Evolutionary conservation across 1,284 basidiomycete species (phyloP).

Genomic region (Fomitopsis betulina): DNA sequence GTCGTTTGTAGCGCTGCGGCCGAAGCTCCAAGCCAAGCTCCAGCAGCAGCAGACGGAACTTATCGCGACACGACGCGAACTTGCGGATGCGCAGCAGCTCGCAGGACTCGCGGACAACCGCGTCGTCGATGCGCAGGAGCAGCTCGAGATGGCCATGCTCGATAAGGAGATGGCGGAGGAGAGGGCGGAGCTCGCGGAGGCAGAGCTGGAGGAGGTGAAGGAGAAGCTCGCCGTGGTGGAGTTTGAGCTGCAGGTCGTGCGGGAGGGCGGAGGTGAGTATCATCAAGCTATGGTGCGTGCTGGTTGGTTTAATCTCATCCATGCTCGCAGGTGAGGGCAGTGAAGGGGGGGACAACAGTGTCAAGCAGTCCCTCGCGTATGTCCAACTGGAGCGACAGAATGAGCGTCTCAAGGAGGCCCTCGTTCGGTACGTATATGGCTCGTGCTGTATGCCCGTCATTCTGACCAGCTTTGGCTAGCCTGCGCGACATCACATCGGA

Average conservation of each 20-base stretch:
- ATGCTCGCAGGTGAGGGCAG: constrained; percentile 25
- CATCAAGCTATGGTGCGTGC: not conserved
- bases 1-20: constrained; percentile 78
- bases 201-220: constrained; percentile 71
- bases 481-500: constrained; percentile 87
- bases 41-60: constrained; percentile 77
- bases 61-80: constrained; percentile 59
- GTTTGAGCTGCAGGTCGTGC: constrained; percentile 80
- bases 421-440: constrained; percentile 60
- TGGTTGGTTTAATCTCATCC: not conserved
- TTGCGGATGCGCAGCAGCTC: constrained; percentile 66
- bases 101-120: constrained; percentile 55
- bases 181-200: constrained; percentile 76
- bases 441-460: not conserved
- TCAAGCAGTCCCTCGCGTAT: constrained; percentile 72
- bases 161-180: constrained; percentile 99
- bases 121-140: constrained; percentile 75
- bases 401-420: constrained; percentile 89
- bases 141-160: constrained; percentile 91
- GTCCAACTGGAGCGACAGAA: constrained; percentile 97
- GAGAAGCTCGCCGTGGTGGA: constrained; percentile 81
- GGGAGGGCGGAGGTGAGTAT: constrained; percentile 43
- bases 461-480: constrained; percentile 32
- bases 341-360: constrained; percentile 38
- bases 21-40: constrained; percentile 87